Conservation (phyloP, 305 asterid species). For the Solanum hybrid region DNA sequence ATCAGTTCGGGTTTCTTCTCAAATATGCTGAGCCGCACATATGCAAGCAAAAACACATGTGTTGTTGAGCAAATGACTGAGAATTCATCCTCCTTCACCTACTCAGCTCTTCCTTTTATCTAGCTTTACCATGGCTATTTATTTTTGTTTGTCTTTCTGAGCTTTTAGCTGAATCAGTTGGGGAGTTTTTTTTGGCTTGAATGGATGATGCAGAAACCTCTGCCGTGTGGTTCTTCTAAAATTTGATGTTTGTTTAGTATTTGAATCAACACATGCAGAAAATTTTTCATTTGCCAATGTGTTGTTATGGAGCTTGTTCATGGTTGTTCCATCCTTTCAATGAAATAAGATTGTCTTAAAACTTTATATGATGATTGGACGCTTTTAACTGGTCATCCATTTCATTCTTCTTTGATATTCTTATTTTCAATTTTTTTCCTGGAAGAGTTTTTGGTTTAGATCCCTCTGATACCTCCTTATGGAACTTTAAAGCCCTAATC, state of each 20-base stretch:
- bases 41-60: not conserved
- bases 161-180: not conserved
- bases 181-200: not conserved
- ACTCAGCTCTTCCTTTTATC: not conserved
- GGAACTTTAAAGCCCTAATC: not conserved
- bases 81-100: not conserved
- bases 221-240: not conserved
- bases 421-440: not conserved
- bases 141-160: not conserved
- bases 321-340: not conserved
- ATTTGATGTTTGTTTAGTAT: not conserved
- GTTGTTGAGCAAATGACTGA: not conserved
- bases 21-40: not conserved
- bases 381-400: not conserved
- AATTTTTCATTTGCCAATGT: not conserved
- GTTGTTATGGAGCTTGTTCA: not conserved
- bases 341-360: not conserved
- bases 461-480: not conserved
- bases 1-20: not conserved
- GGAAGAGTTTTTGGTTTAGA: not conserved
- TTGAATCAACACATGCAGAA: not conserved
- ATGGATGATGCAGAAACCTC: not conserved
- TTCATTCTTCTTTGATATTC: not conserved
- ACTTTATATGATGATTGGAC: not conserved
- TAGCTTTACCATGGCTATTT: not conserved